Percentiles rank a stretch among this genome's conserved stretches.
These are phyloP conservation scores for Juglanconis sp. DNA, from an alignment of 2,329 filamentous ascomycete genomes.

Conservation along the genomic window DNA sequence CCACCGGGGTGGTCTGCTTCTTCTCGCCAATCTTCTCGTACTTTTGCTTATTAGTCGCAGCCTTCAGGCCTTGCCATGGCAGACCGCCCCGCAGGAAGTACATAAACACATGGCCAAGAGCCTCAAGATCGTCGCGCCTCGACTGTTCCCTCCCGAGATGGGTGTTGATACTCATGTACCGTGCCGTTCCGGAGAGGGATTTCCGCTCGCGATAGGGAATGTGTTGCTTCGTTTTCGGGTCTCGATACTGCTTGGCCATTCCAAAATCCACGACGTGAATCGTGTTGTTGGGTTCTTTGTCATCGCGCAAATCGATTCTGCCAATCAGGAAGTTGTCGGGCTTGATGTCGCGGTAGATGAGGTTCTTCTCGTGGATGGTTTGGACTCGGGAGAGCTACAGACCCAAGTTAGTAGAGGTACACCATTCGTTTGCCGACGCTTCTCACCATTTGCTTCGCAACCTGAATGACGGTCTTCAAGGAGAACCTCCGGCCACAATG, in stretches of 20 bases:
- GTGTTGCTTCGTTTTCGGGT: conserved; percentile 98
- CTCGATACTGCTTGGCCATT: conserved; percentile 99
- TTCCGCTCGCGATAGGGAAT: conserved; percentile 97
- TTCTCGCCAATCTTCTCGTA: conserved; percentile 99
- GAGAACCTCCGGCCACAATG: conserved; percentile 93
- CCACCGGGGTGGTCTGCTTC: conserved; percentile 97
- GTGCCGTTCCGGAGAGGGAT: conserved; percentile 90
- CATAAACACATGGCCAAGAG: conserved; percentile 72
- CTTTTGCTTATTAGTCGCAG: conserved; percentile 86
- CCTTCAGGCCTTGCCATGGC: conserved; percentile 71
- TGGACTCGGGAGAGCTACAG: conserved; percentile 80
- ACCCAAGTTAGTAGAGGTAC: conserved; percentile 25
- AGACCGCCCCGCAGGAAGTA: conserved; percentile 70
- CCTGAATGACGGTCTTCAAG: conserved; percentile 98
- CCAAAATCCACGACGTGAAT: conserved; percentile 99
- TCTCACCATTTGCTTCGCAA: conserved; percentile 93
- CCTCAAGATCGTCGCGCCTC: conserved; percentile 91
- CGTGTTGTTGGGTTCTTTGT: conserved; percentile 64
- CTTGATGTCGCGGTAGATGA: conserved; percentile 99
- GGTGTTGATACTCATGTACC: conserved; percentile 99
- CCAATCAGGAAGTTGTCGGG: conserved; percentile 99
- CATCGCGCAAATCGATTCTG: conserved; percentile 59
- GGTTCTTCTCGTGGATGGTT: conserved; percentile 95
- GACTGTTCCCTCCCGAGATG: conserved; percentile 96
- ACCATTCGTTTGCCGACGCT: not conserved